Evolutionary conservation across 345 rosid genomes (phyloP), one percentile per base, ranked within the genome.

Genomic region (Citrus sp.): DNA sequence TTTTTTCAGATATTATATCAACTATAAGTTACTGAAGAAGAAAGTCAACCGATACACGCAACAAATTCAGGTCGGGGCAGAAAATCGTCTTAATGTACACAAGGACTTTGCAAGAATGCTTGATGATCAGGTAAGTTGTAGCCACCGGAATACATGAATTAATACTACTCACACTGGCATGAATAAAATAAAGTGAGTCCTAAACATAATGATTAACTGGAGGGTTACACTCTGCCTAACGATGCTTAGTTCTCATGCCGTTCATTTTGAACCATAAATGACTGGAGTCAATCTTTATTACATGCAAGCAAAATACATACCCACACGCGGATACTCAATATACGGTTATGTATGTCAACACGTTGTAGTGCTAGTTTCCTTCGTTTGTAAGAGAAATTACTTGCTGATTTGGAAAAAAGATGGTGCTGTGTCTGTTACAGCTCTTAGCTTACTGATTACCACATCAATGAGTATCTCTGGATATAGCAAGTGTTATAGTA

Each of bases 11-110:
- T 86, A 86, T 74, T 88, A 88, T 64, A 88, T 88, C 13, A 72
- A 83, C 81, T 88, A 86, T 65, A 88, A 88, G 69, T 72, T 84
- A 32, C 74, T 88, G 87, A 88, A 88, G 85, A 88, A 84, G 85
- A 88, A 81, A 78, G 87, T 88, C 37, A 88, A 88, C 59, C 77
- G 84, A 49, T 88, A 88, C 73, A 30, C 81, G 21, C 87, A 82
- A 49, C 83, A 88, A 60, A 65, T 83, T 37, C 80, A 84, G 19
- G 69, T 65, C 51, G 82, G 81, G 56, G 77, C 78, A 18, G 76
- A 83, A 67, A 77, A 81, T 76, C 91, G 82, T n/a, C 74, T 34
- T 16, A 70, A 72, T 78, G 86, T 88, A 70, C 85, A 86, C 35
- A 86, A 68, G 79, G 91, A 88, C 71, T 88, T 88, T 76, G 77